Conservation (phyloP, 208 protist species). For the Porcisia deanei region DNA sequence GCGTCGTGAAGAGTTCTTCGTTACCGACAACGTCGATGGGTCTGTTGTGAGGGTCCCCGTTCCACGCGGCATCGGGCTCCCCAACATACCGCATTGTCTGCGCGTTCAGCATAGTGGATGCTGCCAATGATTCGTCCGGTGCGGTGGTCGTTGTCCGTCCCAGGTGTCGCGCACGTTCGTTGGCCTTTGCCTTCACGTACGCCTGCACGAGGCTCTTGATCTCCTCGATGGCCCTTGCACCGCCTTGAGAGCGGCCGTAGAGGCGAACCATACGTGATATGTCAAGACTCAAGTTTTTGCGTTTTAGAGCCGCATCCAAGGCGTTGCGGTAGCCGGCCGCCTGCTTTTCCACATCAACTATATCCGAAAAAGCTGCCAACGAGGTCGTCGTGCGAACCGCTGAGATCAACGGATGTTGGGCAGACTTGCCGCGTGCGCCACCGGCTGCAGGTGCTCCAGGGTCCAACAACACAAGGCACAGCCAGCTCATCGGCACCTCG, state of each 20-base stretch:
- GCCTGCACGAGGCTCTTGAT: conserved; percentile 35
- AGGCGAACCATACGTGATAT: conserved; percentile 46
- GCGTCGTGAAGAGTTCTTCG: conserved; percentile 54
- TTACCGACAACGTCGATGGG: conserved; percentile 26
- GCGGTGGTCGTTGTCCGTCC: conserved; percentile 1
- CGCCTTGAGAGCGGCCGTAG: conserved; percentile 43
- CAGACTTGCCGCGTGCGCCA: background rate
- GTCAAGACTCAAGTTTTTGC: conserved; percentile 39
- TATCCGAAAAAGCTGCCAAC: background rate
- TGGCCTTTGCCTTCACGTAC: conserved; percentile 22
- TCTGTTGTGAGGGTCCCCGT: background rate
- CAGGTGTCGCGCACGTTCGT: conserved; percentile 18
- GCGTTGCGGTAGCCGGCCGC: conserved; percentile 13
- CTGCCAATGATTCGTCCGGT: background rate
- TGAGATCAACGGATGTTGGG: background rate
- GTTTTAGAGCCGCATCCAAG: conserved; percentile 31
- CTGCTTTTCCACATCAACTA: background rate
- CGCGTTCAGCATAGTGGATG: background rate
- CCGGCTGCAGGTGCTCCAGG: background rate
- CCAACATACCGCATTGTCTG: background rate
- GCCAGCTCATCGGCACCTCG: conserved; percentile 21
- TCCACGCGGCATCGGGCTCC: background rate
- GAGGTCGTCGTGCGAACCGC: background rate
- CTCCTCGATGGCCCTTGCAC: conserved; percentile 43
- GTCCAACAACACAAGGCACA: conserved; percentile 17